These are phyloP conservation scores for Vararia minispora DNA, from an alignment of 768 basidiomycete species.

Conservation along the genomic window DNA sequence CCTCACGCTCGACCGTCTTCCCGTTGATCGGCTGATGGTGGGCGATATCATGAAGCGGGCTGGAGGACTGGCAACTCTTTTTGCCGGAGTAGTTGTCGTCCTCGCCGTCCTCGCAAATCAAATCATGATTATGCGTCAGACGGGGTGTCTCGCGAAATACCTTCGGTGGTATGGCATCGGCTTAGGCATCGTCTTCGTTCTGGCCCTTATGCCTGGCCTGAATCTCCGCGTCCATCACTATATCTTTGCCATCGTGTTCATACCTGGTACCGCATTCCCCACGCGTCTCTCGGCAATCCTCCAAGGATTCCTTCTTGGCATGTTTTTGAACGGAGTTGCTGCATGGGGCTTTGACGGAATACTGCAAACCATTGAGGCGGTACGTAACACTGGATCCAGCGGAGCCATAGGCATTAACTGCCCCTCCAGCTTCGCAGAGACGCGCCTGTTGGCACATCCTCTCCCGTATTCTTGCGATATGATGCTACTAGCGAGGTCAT, in stretches of 20 bases:
- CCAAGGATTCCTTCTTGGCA: slow-evolving; percentile 70
- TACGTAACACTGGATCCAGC: too few species aligned
- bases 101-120: slow-evolving; percentile 57
- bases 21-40: slow-evolving; percentile 59
- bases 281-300: slow-evolving; percentile 69
- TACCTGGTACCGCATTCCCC: slow-evolving; percentile 71
- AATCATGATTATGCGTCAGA: slow-evolving; percentile 66
- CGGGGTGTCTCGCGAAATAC: slow-evolving; percentile 73
- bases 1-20: slow-evolving; percentile 56
- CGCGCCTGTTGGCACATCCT: too few species aligned
- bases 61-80: slow-evolving; percentile 55
- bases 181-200: slow-evolving; percentile 47
- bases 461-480: too few species aligned
- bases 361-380: slow-evolving; percentile 60
- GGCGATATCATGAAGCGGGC: slow-evolving; percentile 52
- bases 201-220: slow-evolving; percentile 61
- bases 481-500: slow-evolving; percentile 47
- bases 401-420: too few species aligned
- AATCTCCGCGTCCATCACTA: slow-evolving; percentile 73
- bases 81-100: slow-evolving; percentile 55
- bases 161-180: slow-evolving; percentile 59
- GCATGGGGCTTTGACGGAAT: slow-evolving; percentile 74
- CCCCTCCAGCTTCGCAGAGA: too few species aligned
- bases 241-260: slow-evolving; percentile 57
- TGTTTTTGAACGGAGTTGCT: slow-evolving; percentile 70